These are phyloP conservation scores for Phialophora chinensis DNA, from an alignment of 2,329 filamentous ascomycete genomes.

Conservation along the genomic window DNA sequence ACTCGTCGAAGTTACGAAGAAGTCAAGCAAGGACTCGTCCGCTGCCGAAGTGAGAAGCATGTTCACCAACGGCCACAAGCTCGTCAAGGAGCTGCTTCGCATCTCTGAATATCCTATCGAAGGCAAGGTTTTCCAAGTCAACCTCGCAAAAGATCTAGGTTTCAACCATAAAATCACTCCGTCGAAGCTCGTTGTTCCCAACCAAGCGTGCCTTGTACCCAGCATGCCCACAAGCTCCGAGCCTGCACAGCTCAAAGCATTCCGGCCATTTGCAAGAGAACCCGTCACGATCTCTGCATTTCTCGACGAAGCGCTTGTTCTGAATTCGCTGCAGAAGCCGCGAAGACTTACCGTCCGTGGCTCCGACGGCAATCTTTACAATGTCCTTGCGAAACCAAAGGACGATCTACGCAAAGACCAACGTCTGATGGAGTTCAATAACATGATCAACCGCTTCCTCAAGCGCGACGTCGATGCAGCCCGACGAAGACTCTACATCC, in stretches of 20 bases:
- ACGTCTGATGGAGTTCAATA: conserved; percentile 98
- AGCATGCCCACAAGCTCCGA: conserved; percentile 76
- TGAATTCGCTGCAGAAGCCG: conserved; percentile 90
- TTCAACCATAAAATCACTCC: conserved; percentile 86
- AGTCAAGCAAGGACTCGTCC: conserved; percentile 48
- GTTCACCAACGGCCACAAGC: conserved; percentile 77
- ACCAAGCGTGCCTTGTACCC: conserved; percentile 82
- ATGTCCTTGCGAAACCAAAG: conserved; percentile 94
- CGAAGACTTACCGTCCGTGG: conserved; percentile 86
- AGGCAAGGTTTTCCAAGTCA: conserved; percentile 72
- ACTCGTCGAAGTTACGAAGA: conserved; percentile 52
- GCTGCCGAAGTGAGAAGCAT: conserved; percentile 70
- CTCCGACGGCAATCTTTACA: conserved; percentile 86
- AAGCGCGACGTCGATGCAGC: conserved; percentile 91
- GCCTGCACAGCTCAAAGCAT: conserved; percentile 68
- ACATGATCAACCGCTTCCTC: conserved; percentile 93
- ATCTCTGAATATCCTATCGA: conserved; percentile 81
- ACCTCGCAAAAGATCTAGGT: conserved; percentile 74
- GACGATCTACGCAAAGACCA: conserved; percentile 97
- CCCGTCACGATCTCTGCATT: conserved; percentile 81
- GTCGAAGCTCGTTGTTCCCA: conserved; percentile 84
- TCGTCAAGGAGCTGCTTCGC: conserved; percentile 79
- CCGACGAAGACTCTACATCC: conserved; percentile 89
- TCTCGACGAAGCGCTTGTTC: conserved; percentile 83
- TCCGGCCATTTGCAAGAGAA: conserved; percentile 86